Evolutionary conservation across 2,329 filamentous ascomycete species (phyloP).

Genomic region (Fusarium kyushuense): DNA sequence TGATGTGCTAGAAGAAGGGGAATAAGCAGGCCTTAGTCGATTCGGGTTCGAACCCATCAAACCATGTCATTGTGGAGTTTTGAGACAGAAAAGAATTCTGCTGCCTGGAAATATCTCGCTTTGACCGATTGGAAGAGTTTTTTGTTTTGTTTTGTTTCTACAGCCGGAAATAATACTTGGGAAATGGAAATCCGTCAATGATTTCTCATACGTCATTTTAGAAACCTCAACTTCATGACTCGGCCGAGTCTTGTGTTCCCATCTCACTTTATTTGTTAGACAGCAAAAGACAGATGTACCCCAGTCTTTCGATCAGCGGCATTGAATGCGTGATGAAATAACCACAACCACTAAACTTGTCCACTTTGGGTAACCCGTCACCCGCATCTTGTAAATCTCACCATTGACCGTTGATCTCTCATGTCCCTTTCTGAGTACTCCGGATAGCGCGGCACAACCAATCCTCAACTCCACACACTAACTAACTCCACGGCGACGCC

Average conservation of each 20-base stretch:
- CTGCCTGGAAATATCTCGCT: slow-evolving; percentile 13
- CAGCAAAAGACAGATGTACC: slow-evolving; percentile 4
- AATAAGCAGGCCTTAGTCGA: slow-evolving; percentile 24
- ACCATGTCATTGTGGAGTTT: slow-evolving; percentile 21
- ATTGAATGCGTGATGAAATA: slow-evolving; percentile 10
- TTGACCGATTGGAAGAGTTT: slow-evolving; percentile 15
- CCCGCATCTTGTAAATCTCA: neutral
- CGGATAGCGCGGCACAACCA: slow-evolving; percentile 36
- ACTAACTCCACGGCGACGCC: slow-evolving; percentile 12
- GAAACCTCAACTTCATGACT: neutral
- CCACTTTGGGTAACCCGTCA: neutral
- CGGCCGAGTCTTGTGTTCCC: slow-evolving; percentile 3
- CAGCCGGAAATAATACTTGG: no score
- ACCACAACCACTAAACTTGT: slow-evolving; percentile 10
- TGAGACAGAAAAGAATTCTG: slow-evolving; percentile 20
- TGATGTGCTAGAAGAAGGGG: neutral
- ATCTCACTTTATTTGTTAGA: neutral
- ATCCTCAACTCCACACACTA: slow-evolving; percentile 17
- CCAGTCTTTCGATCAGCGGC: slow-evolving; percentile 7
- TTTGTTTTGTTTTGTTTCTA: no score
- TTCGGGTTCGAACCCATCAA: neutral
- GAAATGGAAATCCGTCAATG: no score
- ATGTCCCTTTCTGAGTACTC: neutral
- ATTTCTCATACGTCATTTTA: slow-evolving; percentile 1
- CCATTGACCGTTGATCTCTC: slow-evolving; percentile 19